Conservation (phyloP, 495 filamentous ascomycete species). For the Hypoxylon intermedium region DNA sequence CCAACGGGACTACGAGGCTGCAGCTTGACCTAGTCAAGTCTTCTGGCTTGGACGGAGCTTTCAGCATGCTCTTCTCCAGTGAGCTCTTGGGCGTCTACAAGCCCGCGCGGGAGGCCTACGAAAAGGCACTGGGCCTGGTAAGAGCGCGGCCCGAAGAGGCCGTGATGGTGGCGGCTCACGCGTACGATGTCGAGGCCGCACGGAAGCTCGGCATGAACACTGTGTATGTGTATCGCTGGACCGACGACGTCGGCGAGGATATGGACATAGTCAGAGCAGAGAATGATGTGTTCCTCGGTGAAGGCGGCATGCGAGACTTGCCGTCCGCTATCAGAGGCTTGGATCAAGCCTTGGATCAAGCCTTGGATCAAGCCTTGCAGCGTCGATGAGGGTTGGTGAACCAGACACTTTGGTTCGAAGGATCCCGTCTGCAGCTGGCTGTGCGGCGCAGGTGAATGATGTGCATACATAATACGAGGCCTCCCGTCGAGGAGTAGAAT, state of each 20-base stretch:
- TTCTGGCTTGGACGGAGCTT: slow-evolving; percentile 49
- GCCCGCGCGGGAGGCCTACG: slow-evolving; percentile 54
- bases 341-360: slow-evolving; percentile 1
- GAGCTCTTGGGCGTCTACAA: slow-evolving; percentile 58
- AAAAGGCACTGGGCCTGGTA: slow-evolving; percentile 53
- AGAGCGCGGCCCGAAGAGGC: slow-evolving; percentile 53
- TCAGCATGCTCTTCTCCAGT: slow-evolving; percentile 62
- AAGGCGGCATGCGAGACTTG: slow-evolving; percentile 45
- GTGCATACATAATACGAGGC: slow-evolving; percentile 40
- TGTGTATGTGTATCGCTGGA: slow-evolving; percentile 61
- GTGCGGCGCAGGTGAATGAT: slow-evolving; percentile 18
- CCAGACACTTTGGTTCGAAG: slow-evolving; percentile 12
- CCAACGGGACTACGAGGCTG: slow-evolving; percentile 63
- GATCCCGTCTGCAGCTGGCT: slow-evolving; percentile 12
- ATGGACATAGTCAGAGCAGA: slow-evolving; percentile 52
- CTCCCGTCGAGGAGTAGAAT: slow-evolving; percentile 23
- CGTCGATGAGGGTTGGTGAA: slow-evolving; percentile 8
- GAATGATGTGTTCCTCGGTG: slow-evolving; percentile 57
- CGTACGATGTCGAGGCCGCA: slow-evolving; percentile 59
- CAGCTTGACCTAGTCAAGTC: slow-evolving; percentile 60
- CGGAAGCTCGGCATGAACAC: slow-evolving; percentile 56
- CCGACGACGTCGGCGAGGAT: slow-evolving; percentile 61
- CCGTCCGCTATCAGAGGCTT: slow-evolving; percentile 19
- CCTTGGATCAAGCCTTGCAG: slow-evolving; percentile 16
- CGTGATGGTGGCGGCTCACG: slow-evolving; percentile 63